Evolutionary conservation across 2,329 filamentous ascomycete species (phyloP), one percentile per base, ranked within the genome.

Genomic region (Laburnicola sp.): DNA sequence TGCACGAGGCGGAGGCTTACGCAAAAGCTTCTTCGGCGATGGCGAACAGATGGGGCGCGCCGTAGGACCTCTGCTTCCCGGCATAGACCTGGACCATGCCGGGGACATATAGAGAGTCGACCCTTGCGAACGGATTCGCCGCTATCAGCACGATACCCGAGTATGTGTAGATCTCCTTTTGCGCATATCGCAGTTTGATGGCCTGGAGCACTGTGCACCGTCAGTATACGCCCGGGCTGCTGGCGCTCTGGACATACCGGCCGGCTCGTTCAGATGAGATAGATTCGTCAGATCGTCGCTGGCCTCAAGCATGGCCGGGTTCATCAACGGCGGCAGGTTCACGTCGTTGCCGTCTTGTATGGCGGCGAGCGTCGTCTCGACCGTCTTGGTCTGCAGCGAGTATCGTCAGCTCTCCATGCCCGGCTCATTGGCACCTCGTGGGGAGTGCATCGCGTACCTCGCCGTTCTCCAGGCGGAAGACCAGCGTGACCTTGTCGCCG

Each of bases 11-110:
- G 38, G 37, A 37, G 3, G 76, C 85, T 79, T 83, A 94, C 90
- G 93, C 91, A 78, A 97, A 99, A 54, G 94, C 92, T 76, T 99
- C 95, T 75, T 99, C 94, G 37, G 94, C 94, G 77, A 99, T 99
- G 63, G 94, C 94, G 76, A 99, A 99, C 69, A 99, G 78, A 84
- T 99, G 94, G 48, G 94, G 94, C 51, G 95, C 94, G 76, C 97
- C 94, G 52, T 94, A 96, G 53, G 92, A 91, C 75, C 94, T 85
- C 75, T 97, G 92, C 76, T 93, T 97, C 69, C 94, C 94, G 50
- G 94, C 92, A 76, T 99, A 99, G 34, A 97, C 91, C 75, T 99
- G 94, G n/a, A 99, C 92, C 93, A 99, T 99, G 60, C 94, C 94
- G 16, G 93, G 92, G 8, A 99, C 94, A 75, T 99, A 99, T 69